These are phyloP conservation scores for Euphorbia peplus DNA, from an alignment of 345 rosid genomes.

Conservation along the genomic window DNA sequence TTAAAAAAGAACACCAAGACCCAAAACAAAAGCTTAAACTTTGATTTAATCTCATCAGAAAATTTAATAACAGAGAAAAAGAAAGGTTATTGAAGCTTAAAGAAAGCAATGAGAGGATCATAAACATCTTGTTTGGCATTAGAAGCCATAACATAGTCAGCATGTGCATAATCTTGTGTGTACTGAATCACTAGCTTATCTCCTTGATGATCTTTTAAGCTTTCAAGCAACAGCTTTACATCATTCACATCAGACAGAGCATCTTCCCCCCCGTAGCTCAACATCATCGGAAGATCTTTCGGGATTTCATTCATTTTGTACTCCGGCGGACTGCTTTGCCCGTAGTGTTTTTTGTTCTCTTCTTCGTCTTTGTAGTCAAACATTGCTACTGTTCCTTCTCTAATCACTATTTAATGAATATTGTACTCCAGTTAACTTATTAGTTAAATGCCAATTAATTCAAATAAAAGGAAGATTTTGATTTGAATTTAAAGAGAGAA, in stretches of 20 bases:
- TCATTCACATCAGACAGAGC: constrained; percentile 42
- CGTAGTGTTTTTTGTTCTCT: constrained; percentile 42
- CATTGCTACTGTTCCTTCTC: constrained; percentile 42
- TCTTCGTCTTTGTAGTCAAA: constrained; percentile 34
- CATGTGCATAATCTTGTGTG: constrained; percentile 39
- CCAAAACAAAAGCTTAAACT: background rate
- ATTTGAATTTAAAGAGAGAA: too few species aligned
- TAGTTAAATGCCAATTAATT: too few species aligned
- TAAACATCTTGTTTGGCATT: constrained; percentile 48
- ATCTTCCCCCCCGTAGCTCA: constrained; percentile 46
- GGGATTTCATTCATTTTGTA: constrained; percentile 49
- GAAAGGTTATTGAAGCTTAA: constrained; percentile 27
- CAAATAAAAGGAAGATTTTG: too few species aligned
- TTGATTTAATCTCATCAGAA: background rate
- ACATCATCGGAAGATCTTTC: constrained; percentile 41
- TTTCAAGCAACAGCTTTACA: constrained; percentile 34
- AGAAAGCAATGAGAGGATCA: constrained; percentile 44
- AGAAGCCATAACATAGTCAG: constrained; percentile 43
- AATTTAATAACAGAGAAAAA: too few species aligned
- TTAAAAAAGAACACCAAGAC: background rate
- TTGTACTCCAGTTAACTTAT: too few species aligned
- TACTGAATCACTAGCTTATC: constrained; percentile 38
- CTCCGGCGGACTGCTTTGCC: constrained; percentile 37
- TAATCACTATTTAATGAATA: constrained; percentile 20
- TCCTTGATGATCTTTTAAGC: constrained; percentile 33